Base-by-base conservation (phyloP, 2,329 filamentous ascomycete genomes). In the Xylariaceae sp. region DNA sequence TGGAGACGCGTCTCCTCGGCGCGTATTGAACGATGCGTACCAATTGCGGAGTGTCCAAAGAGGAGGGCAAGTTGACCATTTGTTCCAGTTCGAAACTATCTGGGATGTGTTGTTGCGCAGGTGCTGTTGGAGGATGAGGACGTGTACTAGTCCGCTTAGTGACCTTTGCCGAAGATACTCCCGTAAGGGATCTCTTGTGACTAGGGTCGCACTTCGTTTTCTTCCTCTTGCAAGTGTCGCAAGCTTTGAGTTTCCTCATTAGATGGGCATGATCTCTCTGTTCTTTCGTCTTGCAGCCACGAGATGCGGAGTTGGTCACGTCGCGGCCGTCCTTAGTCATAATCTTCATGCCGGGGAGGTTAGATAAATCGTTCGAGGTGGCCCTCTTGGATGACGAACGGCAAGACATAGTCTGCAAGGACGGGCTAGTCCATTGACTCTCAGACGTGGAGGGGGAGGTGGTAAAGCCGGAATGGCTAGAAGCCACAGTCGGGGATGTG, bases 161-260 rank as follows among this genome's bases (percentile, higher is more conserved):
- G 7, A 70, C 61, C 64, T 72, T 77, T 32, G 60, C 53, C 60
- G 62, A 48, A 65, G 63, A 57, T 65, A 71, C 29, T 68, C 59
- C 55, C 69, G 71, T 68, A 26, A 67, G 60, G 31, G 73, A 69
- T 71, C 76, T 77, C 73, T 76, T 80, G 68, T 84, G 80, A 70
- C 76, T 80, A 2, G 81, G 81, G 60, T 83, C 80, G 65, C 81
- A 84, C 45, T 81, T 77, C 41, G 80, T 75, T 77, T 86, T 86
- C 76, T 84, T 86, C 67, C 73, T 75, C 57, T 76, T 73, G 72
- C 83, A 86, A 57, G 74, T 73, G 43, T 84, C 79, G 66, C 83
- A 86, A n/a, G 83, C 83, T 72, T 85, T 85, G 67, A 85, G 81
- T 65, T 83, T 82, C 56, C 83, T 75, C 80, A 86, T 86, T 46